Base-by-base conservation (phyloP, 805 yeast genomes). In the Saccharomycopsis lassenensis region DNA sequence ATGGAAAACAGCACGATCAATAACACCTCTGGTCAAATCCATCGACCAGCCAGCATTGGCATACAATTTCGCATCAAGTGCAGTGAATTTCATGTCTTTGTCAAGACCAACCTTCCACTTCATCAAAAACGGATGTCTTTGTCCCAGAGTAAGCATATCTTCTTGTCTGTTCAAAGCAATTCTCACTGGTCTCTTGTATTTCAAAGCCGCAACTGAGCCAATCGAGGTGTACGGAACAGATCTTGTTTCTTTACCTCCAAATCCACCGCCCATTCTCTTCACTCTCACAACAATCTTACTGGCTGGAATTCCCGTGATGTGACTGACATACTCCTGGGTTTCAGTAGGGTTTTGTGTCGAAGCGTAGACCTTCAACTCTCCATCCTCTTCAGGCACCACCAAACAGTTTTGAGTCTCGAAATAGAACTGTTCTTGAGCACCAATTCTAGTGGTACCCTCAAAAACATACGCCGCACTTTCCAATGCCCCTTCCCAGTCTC, bases 371-470 rank as follows among this genome's bases (percentile, higher is more conserved):
- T 65, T 66, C 48, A 61, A 48, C 48, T 66, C 71, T 7, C 67
- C 65, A 24, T 52, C 65, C 46, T 65, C 71, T 37, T 62, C 65
- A 12, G 71, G 70, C 4, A 65, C 53, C 7, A 54, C 65, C 5
- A 65, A 33, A 43, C 62, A 55, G 24, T 65, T 67, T 36, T 65
- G 69, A 5, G 69, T 56, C 47, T 66, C 71, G 21, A 65, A 57
- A 45, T 65, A 65, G 45, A 65, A 65, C 51, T 65, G 71, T 41
- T 65, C 71, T 39, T 65, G 71, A 2, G 70, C 65, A 4, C 70
- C 69, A 39, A 63, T 52, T 37, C 67, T 51, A 7, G 58, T 51
- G 6, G 49, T 40, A 11, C 65, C 67, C 40, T 61, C 63, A 41
- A 65, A 52, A 20, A 47, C 47, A 41, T 62, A 48, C 31, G 48